Percentiles rank a stretch among this genome's conserved stretches.
Conservation (phyloP, 2,329 filamentous ascomycete genomes). For the Zymoseptoria pseudotritici region DNA sequence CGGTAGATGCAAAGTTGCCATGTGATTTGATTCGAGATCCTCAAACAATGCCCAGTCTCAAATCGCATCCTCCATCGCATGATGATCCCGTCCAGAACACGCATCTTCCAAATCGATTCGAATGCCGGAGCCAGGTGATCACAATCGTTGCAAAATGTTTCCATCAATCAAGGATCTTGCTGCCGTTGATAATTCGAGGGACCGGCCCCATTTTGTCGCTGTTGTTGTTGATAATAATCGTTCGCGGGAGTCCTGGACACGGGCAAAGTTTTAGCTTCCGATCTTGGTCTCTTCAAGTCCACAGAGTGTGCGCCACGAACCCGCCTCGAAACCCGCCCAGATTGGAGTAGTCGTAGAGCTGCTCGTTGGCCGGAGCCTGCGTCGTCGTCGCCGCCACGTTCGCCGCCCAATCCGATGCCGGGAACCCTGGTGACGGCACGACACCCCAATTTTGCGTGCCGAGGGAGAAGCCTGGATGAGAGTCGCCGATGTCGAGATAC, state of each 20-base stretch:
- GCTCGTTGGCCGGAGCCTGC: slow-evolving; percentile 32
- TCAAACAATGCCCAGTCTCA: background rate
- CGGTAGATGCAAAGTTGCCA: too few relatives aligned
- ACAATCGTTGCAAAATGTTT: background rate
- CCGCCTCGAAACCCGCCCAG: slow-evolving; percentile 24
- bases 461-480: slow-evolving; percentile 23
- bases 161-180: background rate
- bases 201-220: slow-evolving; percentile 9
- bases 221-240: slow-evolving; percentile 2
- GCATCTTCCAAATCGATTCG: background rate
- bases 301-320: slow-evolving; percentile 30
- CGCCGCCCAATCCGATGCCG: slow-evolving; percentile 8
- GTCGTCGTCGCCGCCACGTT: background rate
- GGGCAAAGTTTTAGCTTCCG: slow-evolving; percentile 17
- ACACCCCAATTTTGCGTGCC: slow-evolving; percentile 28
- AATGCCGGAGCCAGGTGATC: background rate
- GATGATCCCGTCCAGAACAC: background rate
- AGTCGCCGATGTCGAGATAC: slow-evolving; percentile 39
- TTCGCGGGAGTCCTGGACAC: slow-evolving; percentile 22
- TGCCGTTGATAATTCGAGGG: slow-evolving; percentile 13
- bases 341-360: slow-evolving; percentile 27
- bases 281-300: slow-evolving; percentile 23
- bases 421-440: slow-evolving; percentile 28
- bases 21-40: background rate
- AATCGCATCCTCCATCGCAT: background rate